Conservation (phyloP, 805 yeast species). For the Lipomyces yamadae region DNA sequence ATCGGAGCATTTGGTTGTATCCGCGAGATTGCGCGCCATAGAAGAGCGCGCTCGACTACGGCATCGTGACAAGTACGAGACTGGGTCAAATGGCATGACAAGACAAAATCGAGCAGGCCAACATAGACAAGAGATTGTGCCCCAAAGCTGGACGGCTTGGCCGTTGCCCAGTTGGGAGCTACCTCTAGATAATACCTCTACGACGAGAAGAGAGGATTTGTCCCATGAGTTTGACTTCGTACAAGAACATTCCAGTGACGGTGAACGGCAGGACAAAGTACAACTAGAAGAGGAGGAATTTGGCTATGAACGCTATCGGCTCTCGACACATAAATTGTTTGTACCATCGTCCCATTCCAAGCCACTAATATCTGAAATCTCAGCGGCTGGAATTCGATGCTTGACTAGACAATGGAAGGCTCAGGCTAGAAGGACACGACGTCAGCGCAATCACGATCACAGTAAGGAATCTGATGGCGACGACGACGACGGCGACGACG, state of each 20-base stretch:
- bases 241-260: neutral
- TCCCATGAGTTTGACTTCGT: slow-evolving; percentile 3
- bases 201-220: neutral
- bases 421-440: neutral
- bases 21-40: slow-evolving; percentile 10
- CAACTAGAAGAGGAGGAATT: slow-evolving; percentile 5
- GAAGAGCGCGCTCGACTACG: neutral
- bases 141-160: slow-evolving; percentile 27
- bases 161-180: slow-evolving; percentile 19
- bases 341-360: slow-evolving; percentile 7
- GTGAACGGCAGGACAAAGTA: neutral
- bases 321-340: slow-evolving; percentile 14
- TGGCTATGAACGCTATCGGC: slow-evolving; percentile 18
- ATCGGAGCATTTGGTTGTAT: slow-evolving; percentile 26
- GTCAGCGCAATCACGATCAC: neutral
- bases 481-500: neutral
- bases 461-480: neutral
- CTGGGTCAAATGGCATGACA: neutral
- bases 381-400: slow-evolving; percentile 17
- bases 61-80: neutral
- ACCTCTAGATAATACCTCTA: neutral
- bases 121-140: neutral
- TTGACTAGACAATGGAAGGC: slow-evolving; percentile 12
- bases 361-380: slow-evolving; percentile 20
- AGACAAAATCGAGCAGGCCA: neutral